These are phyloP conservation scores for Rhytidhysteron rufulum DNA, from an alignment of 2,329 filamentous ascomycete genomes.

Conservation along the genomic window DNA sequence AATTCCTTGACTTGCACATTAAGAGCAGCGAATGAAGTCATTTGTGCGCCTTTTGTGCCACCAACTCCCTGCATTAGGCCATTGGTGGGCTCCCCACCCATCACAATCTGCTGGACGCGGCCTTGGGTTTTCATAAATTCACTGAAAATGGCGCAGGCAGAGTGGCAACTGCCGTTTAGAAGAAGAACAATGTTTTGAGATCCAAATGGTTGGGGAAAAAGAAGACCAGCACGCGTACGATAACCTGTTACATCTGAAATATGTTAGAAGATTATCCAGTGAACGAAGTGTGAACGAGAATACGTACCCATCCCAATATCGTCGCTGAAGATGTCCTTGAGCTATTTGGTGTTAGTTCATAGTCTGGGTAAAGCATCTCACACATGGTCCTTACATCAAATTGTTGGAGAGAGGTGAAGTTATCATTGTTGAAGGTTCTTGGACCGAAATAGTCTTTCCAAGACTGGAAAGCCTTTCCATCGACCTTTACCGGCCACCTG, in stretches of 20 bases:
- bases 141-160: constrained; percentile 39
- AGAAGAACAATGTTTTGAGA: constrained; percentile 31
- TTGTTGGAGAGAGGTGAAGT: constrained; percentile 23
- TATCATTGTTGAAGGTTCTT: constrained; percentile 17
- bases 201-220: constrained; percentile 20
- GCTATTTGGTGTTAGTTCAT: constrained; percentile 7
- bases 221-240: constrained; percentile 11
- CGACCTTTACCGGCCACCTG: constrained; percentile 11
- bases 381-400: constrained; percentile 2
- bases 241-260: constrained; percentile 15
- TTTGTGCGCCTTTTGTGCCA: constrained; percentile 36
- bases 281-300: too few species aligned
- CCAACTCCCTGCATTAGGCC: constrained; percentile 38
- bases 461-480: constrained; percentile 23
- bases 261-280: too few species aligned
- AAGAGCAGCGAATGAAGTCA: constrained; percentile 16
- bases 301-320: constrained; percentile 10
- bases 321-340: constrained; percentile 16
- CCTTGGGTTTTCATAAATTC: constrained; percentile 39
- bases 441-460: constrained; percentile 32
- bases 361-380: too few species aligned
- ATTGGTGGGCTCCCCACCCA: constrained; percentile 34
- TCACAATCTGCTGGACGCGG: constrained; percentile 33
- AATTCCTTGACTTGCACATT: constrained; percentile 12
- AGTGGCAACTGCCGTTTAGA: constrained; percentile 37